phyloP scores from a whole-genome alignment of 352 stramenopile genomes.

The Pythium diclinum region DNA sequence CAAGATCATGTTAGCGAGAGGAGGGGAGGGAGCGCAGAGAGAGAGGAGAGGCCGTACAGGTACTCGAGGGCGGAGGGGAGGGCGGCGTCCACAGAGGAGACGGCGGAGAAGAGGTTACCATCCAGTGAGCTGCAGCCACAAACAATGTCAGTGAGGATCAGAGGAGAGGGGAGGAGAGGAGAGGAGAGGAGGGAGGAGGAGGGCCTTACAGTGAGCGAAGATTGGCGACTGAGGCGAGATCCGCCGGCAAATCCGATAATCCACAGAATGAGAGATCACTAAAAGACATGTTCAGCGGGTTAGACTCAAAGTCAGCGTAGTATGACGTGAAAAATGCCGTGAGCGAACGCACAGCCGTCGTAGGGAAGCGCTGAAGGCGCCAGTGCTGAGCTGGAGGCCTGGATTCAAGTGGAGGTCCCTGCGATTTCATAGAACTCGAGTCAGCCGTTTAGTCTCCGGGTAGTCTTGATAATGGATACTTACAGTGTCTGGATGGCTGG shows the following conservation, averaged over 20 bases:
- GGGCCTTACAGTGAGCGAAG: background rate
- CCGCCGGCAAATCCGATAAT: background rate
- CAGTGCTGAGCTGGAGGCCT: background rate
- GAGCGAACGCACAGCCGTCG: background rate
- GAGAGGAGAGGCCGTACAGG: slow-evolving; percentile 2
- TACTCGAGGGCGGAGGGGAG: background rate
- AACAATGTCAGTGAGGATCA: background rate
- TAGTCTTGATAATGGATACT: background rate
- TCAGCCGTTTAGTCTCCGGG: background rate
- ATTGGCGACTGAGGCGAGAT: background rate
- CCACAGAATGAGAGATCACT: slow-evolving; percentile 1
- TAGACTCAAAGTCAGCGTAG: background rate
- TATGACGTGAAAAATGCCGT: no score
- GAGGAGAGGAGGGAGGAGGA: background rate
- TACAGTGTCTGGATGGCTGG: slow-evolving; percentile 2
- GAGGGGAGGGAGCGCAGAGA: background rate
- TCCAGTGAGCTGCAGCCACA: background rate
- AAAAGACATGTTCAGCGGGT: background rate
- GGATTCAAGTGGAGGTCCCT: slow-evolving; percentile 1
- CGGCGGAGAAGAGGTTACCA: background rate
- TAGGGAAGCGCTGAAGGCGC: background rate
- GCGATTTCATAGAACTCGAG: background rate
- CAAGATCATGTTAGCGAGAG: background rate
- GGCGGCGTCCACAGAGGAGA: background rate
- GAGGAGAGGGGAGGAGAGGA: background rate